phyloP scores from a whole-genome alignment of 495 filamentous ascomycete genomes.

The Penicillium subrubescens region DNA sequence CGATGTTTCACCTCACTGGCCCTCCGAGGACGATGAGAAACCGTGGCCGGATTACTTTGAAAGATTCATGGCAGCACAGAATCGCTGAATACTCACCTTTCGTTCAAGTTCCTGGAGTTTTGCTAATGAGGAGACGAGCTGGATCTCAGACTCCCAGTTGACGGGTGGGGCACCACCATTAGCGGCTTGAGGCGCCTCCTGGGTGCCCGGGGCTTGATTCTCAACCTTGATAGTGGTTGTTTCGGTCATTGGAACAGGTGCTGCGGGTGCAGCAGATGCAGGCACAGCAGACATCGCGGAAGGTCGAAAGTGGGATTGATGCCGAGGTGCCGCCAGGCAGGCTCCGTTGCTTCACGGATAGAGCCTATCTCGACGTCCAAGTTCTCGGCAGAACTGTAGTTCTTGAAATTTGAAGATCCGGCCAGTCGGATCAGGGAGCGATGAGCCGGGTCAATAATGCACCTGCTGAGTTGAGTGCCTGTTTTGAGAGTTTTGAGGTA shows the following conservation, averaged over 20 bases:
- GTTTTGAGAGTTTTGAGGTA: not conserved
- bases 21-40: not conserved
- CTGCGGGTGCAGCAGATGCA: not conserved
- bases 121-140: slow-evolving; percentile 46
- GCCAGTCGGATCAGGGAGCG: not conserved
- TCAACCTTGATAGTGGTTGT: not conserved
- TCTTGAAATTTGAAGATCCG: not conserved
- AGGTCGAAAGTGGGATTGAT: not conserved
- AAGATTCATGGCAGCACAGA: not conserved
- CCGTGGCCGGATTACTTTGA: not conserved
- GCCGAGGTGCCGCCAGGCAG: not conserved
- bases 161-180: slow-evolving; percentile 1
- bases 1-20: not conserved
- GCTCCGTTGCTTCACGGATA: not conserved
- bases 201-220: not conserved
- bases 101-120: slow-evolving; percentile 47
- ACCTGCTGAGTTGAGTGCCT: not conserved
- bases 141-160: slow-evolving; percentile 40
- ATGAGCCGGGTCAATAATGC: not conserved
- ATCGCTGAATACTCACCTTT: slow-evolving; percentile 28
- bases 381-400: not conserved
- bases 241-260: not conserved
- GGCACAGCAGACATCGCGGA: slow-evolving; percentile 2
- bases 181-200: not conserved
- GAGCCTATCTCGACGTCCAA: not conserved